A percentile compares a stretch with the other conserved stretches of the same genome.
Conservation (phyloP, 2,329 filamentous ascomycete species). For the Pseudogymnoascus sp. region DNA sequence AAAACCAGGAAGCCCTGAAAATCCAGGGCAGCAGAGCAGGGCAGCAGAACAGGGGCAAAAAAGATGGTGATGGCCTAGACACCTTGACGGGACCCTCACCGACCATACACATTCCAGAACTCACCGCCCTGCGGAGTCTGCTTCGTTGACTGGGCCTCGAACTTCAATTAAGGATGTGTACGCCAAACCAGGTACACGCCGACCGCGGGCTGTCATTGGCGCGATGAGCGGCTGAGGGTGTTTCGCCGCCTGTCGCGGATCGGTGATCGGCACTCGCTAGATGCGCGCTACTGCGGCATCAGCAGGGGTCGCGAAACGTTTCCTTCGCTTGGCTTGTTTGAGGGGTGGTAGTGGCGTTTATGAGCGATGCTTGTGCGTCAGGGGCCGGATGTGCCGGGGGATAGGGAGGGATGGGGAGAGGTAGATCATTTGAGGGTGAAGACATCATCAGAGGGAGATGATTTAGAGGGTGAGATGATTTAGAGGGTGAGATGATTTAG, state of each 20-base stretch:
- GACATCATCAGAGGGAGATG: not conserved
- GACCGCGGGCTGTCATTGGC: not conserved
- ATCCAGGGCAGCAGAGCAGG: not conserved
- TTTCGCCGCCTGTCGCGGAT: not conserved
- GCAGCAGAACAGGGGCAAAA: not conserved
- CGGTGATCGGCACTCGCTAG: not conserved
- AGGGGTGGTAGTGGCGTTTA: constrained; percentile 5
- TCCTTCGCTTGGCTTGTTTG: not conserved
- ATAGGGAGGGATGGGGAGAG: not conserved
- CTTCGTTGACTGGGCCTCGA: not conserved
- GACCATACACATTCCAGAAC: not conserved
- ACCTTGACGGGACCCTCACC: not conserved
- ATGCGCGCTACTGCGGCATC: not conserved
- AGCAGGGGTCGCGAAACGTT: constrained; percentile 5
- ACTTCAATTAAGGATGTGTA: constrained; percentile 5
- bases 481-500: too few relatives aligned
- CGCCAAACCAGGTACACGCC: not conserved
- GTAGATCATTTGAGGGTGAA: not conserved
- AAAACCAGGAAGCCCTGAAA: not conserved
- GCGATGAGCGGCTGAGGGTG: not conserved
- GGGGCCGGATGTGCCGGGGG: constrained; percentile 2
- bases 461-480: too few relatives aligned
- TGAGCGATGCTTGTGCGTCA: not conserved
- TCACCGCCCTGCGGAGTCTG: not conserved
- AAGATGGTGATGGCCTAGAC: not conserved